phyloP scores from a whole-genome alignment of 1,139 yeast genomes.

The Suhomyces wounanorum region DNA sequence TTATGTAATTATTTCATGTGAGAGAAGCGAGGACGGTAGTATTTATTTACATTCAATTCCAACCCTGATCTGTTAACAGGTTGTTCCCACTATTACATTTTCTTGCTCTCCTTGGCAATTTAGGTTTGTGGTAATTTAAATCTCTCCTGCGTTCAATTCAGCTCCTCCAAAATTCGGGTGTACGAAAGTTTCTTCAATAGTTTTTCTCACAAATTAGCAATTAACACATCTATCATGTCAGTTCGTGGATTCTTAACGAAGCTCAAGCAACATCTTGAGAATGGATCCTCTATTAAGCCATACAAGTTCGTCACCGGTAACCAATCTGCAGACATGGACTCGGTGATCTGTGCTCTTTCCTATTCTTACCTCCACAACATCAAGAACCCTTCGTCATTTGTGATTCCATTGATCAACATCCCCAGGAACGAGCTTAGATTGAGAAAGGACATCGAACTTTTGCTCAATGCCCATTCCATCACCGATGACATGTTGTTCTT shows the following conservation, averaged over 20 bases:
- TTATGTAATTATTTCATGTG: neutral
- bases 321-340: conserved; percentile 84
- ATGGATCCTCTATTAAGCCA: conserved; percentile 24
- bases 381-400: conserved; percentile 20
- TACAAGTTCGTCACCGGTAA: conserved; percentile 72
- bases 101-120: neutral
- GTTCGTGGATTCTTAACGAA: conserved; percentile 25
- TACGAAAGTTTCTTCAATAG: too few species aligned
- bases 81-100: too few species aligned
- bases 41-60: neutral
- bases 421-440: conserved; percentile 63
- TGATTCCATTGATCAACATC: conserved; percentile 74
- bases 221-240: conserved; percentile 18
- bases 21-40: neutral
- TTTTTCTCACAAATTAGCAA: too few species aligned
- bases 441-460: conserved; percentile 67
- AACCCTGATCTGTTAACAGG: neutral
- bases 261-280: conserved; percentile 23
- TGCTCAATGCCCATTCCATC: conserved; percentile 53
- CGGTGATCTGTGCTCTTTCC: conserved; percentile 73
- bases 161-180: too few species aligned
- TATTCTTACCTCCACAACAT: conserved; percentile 59
- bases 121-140: neutral
- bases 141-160: too few species aligned
- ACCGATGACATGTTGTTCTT: conserved; percentile 56